phyloP scores from a whole-genome alignment of 805 yeast genomes.

The Saccharomycopsis sp. region DNA sequence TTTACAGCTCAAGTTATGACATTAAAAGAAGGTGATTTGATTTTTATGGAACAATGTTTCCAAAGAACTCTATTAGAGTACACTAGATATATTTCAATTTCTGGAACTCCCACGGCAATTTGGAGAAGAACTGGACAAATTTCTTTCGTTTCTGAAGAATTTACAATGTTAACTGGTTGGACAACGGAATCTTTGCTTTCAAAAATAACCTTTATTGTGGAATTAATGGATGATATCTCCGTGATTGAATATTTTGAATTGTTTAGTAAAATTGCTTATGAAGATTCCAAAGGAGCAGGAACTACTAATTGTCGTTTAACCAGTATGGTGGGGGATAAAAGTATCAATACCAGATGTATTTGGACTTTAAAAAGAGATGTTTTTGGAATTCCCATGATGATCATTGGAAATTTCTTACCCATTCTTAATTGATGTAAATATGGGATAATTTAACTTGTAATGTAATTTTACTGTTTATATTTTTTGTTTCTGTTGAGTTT shows the following conservation, averaged over 20 bases:
- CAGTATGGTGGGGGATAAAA: conserved; percentile 40
- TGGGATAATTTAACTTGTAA: too few relatives aligned
- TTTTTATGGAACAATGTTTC: conserved; percentile 93
- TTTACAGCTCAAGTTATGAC: conserved; percentile 89
- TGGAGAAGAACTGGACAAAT: conserved; percentile 96
- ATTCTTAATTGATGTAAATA: neutral
- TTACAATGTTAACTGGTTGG: conserved; percentile 90
- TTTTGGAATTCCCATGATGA: conserved; percentile 96
- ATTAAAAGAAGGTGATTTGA: conserved; percentile 79
- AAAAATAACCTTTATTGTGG: conserved; percentile 62
- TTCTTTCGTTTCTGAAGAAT: conserved; percentile 91
- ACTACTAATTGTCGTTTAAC: conserved; percentile 78
- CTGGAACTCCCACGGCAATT: conserved; percentile 90
- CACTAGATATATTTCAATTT: conserved; percentile 68
- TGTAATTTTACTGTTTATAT: too few relatives aligned
- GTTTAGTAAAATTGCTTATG: conserved; percentile 78
- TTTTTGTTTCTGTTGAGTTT: too few relatives aligned
- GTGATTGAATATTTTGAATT: conserved; percentile 82
- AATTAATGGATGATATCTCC: conserved; percentile 77
- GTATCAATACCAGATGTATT: conserved; percentile 66
- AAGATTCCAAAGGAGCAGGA: conserved; percentile 80
- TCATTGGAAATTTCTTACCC: conserved; percentile 87
- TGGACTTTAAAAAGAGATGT: conserved; percentile 94
- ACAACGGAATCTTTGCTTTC: conserved; percentile 53
- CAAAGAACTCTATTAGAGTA: conserved; percentile 87